phyloP scores from a whole-genome alignment of 805 yeast species.

The Brettanomyces custersianus region DNA sequence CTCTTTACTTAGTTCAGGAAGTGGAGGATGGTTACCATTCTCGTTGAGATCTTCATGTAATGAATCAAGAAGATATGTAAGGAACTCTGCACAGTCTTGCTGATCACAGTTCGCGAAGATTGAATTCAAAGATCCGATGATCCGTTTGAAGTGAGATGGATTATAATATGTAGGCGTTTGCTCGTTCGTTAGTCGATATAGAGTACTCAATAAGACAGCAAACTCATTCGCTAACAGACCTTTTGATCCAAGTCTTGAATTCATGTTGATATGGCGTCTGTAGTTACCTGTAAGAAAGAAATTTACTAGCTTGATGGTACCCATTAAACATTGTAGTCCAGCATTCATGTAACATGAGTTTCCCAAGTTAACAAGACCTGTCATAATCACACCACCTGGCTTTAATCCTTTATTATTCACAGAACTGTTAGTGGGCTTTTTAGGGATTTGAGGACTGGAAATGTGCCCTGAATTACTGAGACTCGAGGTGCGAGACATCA shows the following conservation, averaged over 20 bases:
- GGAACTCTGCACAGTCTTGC: constrained; percentile 80
- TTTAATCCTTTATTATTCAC: background rate
- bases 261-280: constrained; percentile 58
- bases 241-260: constrained; percentile 69
- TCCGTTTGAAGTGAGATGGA: constrained; percentile 41
- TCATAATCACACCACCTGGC: constrained; percentile 30
- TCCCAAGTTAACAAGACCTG: constrained; percentile 76
- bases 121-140: constrained; percentile 57
- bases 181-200: constrained; percentile 34
- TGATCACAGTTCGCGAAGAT: constrained; percentile 63
- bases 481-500: background rate
- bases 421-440: background rate
- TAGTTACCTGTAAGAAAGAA: constrained; percentile 57
- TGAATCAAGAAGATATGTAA: constrained; percentile 65
- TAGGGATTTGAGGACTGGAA: constrained; percentile 7
- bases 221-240: constrained; percentile 70
- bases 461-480: constrained; percentile 1
- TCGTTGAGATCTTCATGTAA: constrained; percentile 78
- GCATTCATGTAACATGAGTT: constrained; percentile 94
- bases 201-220: constrained; percentile 46
- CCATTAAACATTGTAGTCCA: constrained; percentile 74
- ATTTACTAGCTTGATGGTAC: constrained; percentile 55
- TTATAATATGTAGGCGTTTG: constrained; percentile 6
- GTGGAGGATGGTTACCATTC: constrained; percentile 45
- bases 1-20: constrained; percentile 53